Conservation (phyloP, 352 stramenopile species). For the Phytopythium chamaehyphon region DNA sequence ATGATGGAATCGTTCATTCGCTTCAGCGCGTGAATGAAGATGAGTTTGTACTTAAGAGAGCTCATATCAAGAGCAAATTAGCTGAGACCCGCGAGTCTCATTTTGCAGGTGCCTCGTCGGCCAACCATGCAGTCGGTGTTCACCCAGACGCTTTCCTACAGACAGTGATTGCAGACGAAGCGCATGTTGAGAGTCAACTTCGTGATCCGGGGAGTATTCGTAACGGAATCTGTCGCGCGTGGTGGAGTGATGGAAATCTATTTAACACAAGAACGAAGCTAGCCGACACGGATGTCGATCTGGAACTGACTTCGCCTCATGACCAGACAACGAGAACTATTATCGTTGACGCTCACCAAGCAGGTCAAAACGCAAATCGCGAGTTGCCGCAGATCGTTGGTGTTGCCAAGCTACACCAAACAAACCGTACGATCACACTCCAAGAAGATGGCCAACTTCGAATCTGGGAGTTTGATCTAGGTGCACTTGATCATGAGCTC, state of each 20-base stretch:
- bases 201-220: slow-evolving; percentile 11
- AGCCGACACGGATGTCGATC: slow-evolving; percentile 23
- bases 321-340: slow-evolving; percentile 37
- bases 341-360: slow-evolving; percentile 13
- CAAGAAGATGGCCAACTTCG: slow-evolving; percentile 52
- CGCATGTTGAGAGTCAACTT: slow-evolving; percentile 16
- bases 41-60: slow-evolving; percentile 29
- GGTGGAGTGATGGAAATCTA: slow-evolving; percentile 17
- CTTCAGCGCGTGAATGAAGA: slow-evolving; percentile 17
- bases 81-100: slow-evolving; percentile 29
- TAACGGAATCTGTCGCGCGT: slow-evolving; percentile 22
- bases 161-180: slow-evolving; percentile 8
- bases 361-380: not conserved
- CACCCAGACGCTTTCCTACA: slow-evolving; percentile 50
- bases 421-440: slow-evolving; percentile 44
- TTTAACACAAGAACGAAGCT: slow-evolving; percentile 21
- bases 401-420: slow-evolving; percentile 24
- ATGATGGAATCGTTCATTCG: slow-evolving; percentile 27
- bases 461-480: slow-evolving; percentile 59
- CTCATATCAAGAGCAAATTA: slow-evolving; percentile 7
- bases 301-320: slow-evolving; percentile 32
- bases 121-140: slow-evolving; percentile 8
- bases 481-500: slow-evolving; percentile 38
- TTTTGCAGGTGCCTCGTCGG: slow-evolving; percentile 9
- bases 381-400: slow-evolving; percentile 31